Evolutionary conservation across 108 stramenopile genomes (phyloP).

Genomic region (Conticribra weissflogii): DNA sequence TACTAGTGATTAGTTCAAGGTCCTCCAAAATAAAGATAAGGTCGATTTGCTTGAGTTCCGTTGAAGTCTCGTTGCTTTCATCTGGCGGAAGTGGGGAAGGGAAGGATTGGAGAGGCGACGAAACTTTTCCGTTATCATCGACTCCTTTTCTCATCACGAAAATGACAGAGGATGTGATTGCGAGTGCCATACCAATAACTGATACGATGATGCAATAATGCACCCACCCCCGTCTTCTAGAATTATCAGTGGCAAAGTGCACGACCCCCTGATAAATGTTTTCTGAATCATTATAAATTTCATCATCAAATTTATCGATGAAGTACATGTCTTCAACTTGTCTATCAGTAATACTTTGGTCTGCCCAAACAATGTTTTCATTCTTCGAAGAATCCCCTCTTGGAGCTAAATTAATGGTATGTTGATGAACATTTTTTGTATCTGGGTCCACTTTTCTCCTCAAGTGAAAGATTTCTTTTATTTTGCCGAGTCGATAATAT

Average conservation of each 20-base stretch:
- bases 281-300: constrained; percentile 26
- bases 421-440: not conserved
- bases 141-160: not conserved
- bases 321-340: constrained; percentile 7
- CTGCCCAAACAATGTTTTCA: constrained; percentile 43
- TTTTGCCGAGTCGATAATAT: not conserved
- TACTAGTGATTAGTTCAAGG: constrained; percentile 19
- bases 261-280: not conserved
- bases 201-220: not conserved
- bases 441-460: not conserved
- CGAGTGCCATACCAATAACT: not conserved
- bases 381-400: not conserved
- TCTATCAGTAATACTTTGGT: constrained; percentile 27
- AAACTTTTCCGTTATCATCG: not conserved
- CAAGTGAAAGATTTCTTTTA: not conserved
- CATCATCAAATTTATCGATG: constrained; percentile 23
- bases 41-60: not conserved
- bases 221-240: no score
- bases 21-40: constrained; percentile 9
- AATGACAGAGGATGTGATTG: not conserved
- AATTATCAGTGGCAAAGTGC: not conserved
- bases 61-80: not conserved
- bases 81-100: no score
- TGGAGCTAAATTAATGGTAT: not conserved
- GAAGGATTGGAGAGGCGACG: not conserved